Conservation (phyloP, 2,329 filamentous ascomycete species). For the Kalaharituber pfeilii region DNA sequence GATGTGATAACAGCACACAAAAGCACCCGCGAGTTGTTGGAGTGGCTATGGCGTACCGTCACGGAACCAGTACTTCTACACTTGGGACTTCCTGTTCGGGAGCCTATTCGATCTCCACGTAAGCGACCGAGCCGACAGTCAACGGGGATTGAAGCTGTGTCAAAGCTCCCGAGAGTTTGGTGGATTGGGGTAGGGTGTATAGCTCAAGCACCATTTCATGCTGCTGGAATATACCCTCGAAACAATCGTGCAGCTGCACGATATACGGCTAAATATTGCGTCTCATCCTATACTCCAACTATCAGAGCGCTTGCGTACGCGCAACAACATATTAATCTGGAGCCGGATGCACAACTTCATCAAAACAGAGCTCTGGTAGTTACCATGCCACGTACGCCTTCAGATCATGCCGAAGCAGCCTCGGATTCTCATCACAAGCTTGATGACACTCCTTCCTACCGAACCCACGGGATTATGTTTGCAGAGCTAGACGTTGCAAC, state of each 20-base stretch:
- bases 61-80: slow-evolving; percentile 4
- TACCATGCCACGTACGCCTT: too few species aligned
- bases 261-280: neutral
- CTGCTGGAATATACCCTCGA: slow-evolving; percentile 7
- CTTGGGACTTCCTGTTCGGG: neutral
- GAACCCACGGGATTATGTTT: too few species aligned
- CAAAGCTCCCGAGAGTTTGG: slow-evolving; percentile 7
- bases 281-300: neutral
- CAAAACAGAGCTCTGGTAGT: too few species aligned
- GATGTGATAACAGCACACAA: neutral
- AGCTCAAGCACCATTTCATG: slow-evolving; percentile 8
- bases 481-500: too few species aligned
- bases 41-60: slow-evolving; percentile 5
- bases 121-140: too few species aligned
- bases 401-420: too few species aligned
- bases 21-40: slow-evolving; percentile 6
- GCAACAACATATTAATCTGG: too few species aligned
- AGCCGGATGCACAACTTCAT: too few species aligned
- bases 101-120: neutral
- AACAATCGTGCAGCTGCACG: too few species aligned
- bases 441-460: too few species aligned
- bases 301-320: neutral
- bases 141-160: neutral
- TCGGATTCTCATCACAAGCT: too few species aligned
- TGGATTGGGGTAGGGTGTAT: slow-evolving; percentile 4